Base-by-base conservation (phyloP, 345 rosid species). In the Triadica sebifera region DNA sequence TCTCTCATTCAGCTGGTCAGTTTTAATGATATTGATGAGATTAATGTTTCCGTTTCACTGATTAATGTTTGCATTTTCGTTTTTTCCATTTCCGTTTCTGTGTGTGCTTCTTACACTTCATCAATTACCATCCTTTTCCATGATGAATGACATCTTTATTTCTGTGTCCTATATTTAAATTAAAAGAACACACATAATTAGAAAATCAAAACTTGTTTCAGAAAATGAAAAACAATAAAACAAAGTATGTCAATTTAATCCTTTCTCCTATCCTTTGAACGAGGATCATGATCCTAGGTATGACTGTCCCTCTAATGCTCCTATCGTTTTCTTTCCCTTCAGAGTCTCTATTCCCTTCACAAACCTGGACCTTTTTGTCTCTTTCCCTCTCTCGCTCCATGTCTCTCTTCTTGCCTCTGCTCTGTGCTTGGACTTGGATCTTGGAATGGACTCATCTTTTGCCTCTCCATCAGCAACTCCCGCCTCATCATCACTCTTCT, bases 311-410 rank as follows among this genome's bases (percentile, higher is more conserved):
- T 87, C 67, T 87, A 83, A 4, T 78, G 65, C 64, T 90, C 94
- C 29, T 85, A 88, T 38, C 86, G 83, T 9, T 88, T 96, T 70
- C 94, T 81, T 74, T 94, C 97, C 83, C 90, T 79, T 91, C 94
- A 12, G 91, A 88, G 74, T 86, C 97, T 79, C 96, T 87, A 69
- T 87, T 86, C 80, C 96, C 87, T 50, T 91, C 91, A 66, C 87
- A 85, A 73, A 87, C 89, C 61, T 81, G 71, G 47, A 46, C 67
- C 83, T 77, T 93, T 59, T 77, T 83, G 19, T 53, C 58, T 81
- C 94, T 74, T 50, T 29, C 94, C 70, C 85, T 79, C 0, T 85
- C 89, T 67, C 84, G 77, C 1, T 80, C 88, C 71, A 80, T 86
- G 19, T 93, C 98, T 80, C 93, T 84, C 20, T 91, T 97, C 83